A percentile compares a stretch with the other conserved stretches of the same genome.
Evolutionary conservation across 1,284 basidiomycete genomes (phyloP).

Genomic region (Porogramme epimiltina): DNA sequence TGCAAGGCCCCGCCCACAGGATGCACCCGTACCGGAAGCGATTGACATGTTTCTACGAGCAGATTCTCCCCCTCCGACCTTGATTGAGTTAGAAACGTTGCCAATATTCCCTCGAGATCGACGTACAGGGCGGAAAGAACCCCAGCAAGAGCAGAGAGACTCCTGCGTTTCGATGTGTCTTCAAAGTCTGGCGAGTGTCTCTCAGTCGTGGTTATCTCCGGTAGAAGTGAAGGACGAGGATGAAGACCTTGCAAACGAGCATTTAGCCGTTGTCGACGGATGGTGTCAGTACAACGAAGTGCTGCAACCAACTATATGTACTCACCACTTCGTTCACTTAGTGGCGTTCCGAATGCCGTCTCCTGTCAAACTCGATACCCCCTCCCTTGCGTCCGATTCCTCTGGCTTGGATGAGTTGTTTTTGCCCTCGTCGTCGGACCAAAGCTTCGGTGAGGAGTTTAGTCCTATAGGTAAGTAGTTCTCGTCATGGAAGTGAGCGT

Average conservation of each 20-base stretch:
- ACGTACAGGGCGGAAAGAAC: slow-evolving; percentile 21
- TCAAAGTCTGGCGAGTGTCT: slow-evolving; percentile 28
- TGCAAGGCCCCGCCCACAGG: neutral
- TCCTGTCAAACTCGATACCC: slow-evolving; percentile 32
- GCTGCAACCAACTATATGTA: neutral
- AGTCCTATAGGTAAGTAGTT: slow-evolving; percentile 43
- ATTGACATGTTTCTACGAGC: slow-evolving; percentile 38
- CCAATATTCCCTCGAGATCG: slow-evolving; percentile 50
- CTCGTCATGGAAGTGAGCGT: too few relatives aligned
- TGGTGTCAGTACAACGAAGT: slow-evolving; percentile 44
- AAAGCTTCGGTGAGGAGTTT: neutral
- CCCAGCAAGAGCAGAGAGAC: slow-evolving; percentile 1
- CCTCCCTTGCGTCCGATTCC: slow-evolving; percentile 29
- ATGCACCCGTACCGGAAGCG: neutral
- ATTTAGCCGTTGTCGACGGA: slow-evolving; percentile 58
- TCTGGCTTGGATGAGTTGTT: slow-evolving; percentile 49
- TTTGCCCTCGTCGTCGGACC: slow-evolving; percentile 41
- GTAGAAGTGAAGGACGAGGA: slow-evolving; percentile 37
- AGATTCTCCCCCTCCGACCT: slow-evolving; percentile 35
- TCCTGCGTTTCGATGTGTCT: neutral
- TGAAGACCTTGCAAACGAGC: slow-evolving; percentile 43
- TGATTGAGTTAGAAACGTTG: slow-evolving; percentile 34
- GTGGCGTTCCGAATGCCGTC: slow-evolving; percentile 19
- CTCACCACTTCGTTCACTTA: neutral
- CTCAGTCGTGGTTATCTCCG: slow-evolving; percentile 23